Conservation (phyloP, 441 rosid species). For the Pelargonium fulgidum region DNA sequence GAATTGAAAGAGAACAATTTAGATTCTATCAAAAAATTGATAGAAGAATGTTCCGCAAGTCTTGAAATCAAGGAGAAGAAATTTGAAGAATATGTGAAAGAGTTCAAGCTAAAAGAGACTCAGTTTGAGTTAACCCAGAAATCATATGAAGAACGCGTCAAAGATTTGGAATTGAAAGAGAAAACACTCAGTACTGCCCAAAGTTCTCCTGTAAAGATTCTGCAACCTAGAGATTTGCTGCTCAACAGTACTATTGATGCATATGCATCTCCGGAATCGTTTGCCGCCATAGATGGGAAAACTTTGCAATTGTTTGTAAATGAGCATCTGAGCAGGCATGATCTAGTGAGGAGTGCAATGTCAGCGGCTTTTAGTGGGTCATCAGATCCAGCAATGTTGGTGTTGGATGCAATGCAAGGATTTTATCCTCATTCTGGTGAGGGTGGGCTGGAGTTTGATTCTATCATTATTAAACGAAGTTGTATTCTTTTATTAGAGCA, state of each 20-base stretch:
- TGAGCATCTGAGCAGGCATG: slow-evolving; percentile 22
- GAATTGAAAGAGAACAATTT: slow-evolving; percentile 24
- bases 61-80: slow-evolving; percentile 18
- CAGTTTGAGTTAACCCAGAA: slow-evolving; percentile 16
- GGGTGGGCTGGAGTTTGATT: slow-evolving; percentile 19
- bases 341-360: slow-evolving; percentile 22
- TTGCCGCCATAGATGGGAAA: slow-evolving; percentile 16
- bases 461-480: slow-evolving; percentile 27
- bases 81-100: slow-evolving; percentile 1
- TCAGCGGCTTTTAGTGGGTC: slow-evolving; percentile 21
- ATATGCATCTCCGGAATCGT: neutral
- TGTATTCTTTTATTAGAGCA: slow-evolving; percentile 32
- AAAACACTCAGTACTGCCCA: neutral
- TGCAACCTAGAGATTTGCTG: neutral
- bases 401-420: slow-evolving; percentile 28
- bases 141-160: slow-evolving; percentile 17
- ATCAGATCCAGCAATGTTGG: slow-evolving; percentile 32
- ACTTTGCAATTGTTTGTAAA: slow-evolving; percentile 22
- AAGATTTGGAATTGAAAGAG: slow-evolving; percentile 27
- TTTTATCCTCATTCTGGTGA: slow-evolving; percentile 20
- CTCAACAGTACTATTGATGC: neutral
- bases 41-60: slow-evolving; percentile 22
- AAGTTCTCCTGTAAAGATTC: neutral
- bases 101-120: slow-evolving; percentile 20
- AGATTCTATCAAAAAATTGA: slow-evolving; percentile 20